Conservation (phyloP, 192 early-diverging fungal genomes). For the Lobosporangium transversale region DNA sequence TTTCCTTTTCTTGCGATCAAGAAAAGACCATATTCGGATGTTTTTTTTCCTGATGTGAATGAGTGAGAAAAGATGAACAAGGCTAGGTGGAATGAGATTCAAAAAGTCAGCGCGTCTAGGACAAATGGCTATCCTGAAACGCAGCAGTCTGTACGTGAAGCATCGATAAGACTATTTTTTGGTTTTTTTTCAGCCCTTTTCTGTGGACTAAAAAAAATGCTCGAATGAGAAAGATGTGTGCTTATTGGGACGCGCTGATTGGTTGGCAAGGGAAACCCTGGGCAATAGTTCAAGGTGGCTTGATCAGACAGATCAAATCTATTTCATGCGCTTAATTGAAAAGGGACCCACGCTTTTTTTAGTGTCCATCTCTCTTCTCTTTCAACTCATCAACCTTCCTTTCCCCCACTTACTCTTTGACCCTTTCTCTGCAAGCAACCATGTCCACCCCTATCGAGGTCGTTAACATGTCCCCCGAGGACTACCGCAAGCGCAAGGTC, state of each 20-base stretch:
- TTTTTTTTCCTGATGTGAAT: no score
- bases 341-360: background rate
- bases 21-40: no score
- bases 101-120: background rate
- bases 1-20: no score
- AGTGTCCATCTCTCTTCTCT: background rate
- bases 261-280: no score
- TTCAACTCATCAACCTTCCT: background rate
- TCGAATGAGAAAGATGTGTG: no score
- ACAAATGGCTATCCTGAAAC: background rate
- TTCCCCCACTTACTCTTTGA: background rate
- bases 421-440: constrained; percentile 2
- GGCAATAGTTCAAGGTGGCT: background rate
- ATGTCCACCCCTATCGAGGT: constrained; percentile 53
- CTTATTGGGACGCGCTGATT: no score
- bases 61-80: background rate
- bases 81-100: background rate
- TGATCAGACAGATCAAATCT: background rate
- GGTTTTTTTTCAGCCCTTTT: background rate
- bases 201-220: no score
- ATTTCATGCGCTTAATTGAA: background rate
- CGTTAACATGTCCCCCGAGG: constrained; percentile 60
- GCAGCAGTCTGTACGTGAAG: no score
- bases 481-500: constrained; percentile 68
- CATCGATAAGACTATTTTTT: background rate